Evolutionary conservation across 345 rosid genomes (phyloP).

Genomic region (Eucalyptus caleyi): DNA sequence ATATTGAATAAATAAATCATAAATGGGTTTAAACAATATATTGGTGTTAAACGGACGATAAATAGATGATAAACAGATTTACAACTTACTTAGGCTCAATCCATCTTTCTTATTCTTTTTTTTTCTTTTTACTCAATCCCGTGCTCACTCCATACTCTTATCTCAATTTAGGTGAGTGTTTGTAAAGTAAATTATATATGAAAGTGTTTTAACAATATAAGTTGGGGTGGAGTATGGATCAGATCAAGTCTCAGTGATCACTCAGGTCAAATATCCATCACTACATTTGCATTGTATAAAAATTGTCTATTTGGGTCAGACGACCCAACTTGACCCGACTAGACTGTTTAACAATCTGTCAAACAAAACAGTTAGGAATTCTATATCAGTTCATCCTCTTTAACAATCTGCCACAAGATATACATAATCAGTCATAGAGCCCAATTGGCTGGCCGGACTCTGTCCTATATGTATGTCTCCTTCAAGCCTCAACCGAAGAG

Average conservation of each 20-base stretch:
- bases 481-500: neutral
- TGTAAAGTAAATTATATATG: no score
- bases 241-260: neutral
- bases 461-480: neutral
- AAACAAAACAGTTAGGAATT: neutral
- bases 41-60: no score
- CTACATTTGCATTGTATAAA: neutral
- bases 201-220: neutral
- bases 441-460: neutral
- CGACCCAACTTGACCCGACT: fast-evolving
- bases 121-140: neutral
- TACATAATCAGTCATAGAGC: neutral
- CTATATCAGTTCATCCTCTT: neutral
- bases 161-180: neutral
- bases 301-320: neutral
- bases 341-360: fast-evolving
- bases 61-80: neutral
- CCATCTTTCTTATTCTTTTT: neutral
- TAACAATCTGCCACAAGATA: neutral
- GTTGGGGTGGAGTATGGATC: neutral
- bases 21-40: no score
- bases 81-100: neutral
- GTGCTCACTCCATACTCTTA: neutral
- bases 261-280: no score
- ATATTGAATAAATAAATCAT: no score